Percentiles rank a stretch among this genome's conserved stretches.
Evolutionary conservation across 805 yeast genomes (phyloP).

Genomic region (Candida krabiensis): DNA sequence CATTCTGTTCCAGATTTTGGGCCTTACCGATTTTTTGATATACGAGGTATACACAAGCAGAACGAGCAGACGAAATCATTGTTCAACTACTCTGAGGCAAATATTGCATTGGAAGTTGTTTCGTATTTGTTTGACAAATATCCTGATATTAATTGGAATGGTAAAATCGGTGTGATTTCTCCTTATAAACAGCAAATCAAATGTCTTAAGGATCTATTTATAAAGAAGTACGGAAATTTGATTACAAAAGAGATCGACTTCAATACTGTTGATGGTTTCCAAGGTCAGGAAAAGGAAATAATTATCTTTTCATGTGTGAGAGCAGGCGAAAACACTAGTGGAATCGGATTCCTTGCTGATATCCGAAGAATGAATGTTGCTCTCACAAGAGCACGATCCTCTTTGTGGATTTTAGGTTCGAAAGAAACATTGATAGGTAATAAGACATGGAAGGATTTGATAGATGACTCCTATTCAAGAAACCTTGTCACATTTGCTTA

Average conservation of each 20-base stretch:
- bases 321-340: constrained; percentile 62
- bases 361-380: constrained; percentile 97
- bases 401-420: constrained; percentile 91
- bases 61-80: constrained; percentile 67
- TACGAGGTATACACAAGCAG: constrained; percentile 63
- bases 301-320: constrained; percentile 95
- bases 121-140: constrained; percentile 48
- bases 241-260: constrained; percentile 74
- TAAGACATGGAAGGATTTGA: constrained; percentile 69
- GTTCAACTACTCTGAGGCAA: constrained; percentile 70
- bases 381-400: constrained; percentile 86
- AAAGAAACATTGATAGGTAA: constrained; percentile 62
- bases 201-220: constrained; percentile 56
- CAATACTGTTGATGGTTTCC: constrained; percentile 97
- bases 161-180: constrained; percentile 85
- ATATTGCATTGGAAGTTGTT: constrained; percentile 67
- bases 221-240: constrained; percentile 56
- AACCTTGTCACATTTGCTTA: constrained; percentile 22
- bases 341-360: constrained; percentile 89
- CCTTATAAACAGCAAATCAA: constrained; percentile 90
- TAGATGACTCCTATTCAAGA: constrained; percentile 63
- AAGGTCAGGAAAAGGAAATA: constrained; percentile 95
- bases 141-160: constrained; percentile 56
- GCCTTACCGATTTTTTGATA: constrained; percentile 81
- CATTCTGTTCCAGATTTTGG: constrained; percentile 55